These are phyloP conservation scores for Suillus tomentosus DNA, from an alignment of 768 basidiomycete genomes.

Conservation along the genomic window DNA sequence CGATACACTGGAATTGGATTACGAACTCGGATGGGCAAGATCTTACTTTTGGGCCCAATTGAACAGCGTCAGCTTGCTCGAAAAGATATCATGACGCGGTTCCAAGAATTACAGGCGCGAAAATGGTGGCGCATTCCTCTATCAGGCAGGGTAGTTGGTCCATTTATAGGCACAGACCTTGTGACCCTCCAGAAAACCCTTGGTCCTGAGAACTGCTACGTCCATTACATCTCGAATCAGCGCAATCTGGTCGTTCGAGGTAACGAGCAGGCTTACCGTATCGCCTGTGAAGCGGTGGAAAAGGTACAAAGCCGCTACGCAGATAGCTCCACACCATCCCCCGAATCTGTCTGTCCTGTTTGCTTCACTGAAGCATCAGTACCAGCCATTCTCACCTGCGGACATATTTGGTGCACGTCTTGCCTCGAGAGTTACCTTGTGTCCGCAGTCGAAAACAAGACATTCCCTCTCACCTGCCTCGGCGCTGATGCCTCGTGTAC, in stretches of 20 bases:
- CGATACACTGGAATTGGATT: constrained; percentile 45
- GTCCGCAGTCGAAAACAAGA: constrained; percentile 55
- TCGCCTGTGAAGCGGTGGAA: constrained; percentile 43
- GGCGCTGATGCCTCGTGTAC: constrained; percentile 63
- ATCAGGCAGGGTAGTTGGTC: constrained; percentile 44
- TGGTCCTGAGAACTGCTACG: constrained; percentile 56
- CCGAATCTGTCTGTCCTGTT: constrained; percentile 54
- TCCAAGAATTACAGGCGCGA: constrained; percentile 45
- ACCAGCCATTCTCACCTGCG: constrained; percentile 59
- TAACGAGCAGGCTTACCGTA: constrained; percentile 37
- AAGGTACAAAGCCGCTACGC: constrained; percentile 36
- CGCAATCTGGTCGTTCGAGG: constrained; percentile 58
- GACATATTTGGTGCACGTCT: constrained; percentile 66
- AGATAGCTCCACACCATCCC: constrained; percentile 17
- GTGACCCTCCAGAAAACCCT: constrained; percentile 46
- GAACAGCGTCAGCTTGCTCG: constrained; percentile 42
- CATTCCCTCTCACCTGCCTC: constrained; percentile 74
- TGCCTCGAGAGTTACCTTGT: constrained; percentile 63
- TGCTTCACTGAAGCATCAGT: constrained; percentile 60
- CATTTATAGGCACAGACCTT: constrained; percentile 51
- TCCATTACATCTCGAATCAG: constrained; percentile 42
- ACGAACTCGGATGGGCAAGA: constrained; percentile 33
- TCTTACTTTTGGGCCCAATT: constrained; percentile 54
- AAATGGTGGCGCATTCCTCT: constrained; percentile 48
- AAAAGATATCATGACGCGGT: constrained; percentile 47